Base-by-base conservation (phyloP, 1,284 basidiomycete species). In the Boletus smithii region DNA sequence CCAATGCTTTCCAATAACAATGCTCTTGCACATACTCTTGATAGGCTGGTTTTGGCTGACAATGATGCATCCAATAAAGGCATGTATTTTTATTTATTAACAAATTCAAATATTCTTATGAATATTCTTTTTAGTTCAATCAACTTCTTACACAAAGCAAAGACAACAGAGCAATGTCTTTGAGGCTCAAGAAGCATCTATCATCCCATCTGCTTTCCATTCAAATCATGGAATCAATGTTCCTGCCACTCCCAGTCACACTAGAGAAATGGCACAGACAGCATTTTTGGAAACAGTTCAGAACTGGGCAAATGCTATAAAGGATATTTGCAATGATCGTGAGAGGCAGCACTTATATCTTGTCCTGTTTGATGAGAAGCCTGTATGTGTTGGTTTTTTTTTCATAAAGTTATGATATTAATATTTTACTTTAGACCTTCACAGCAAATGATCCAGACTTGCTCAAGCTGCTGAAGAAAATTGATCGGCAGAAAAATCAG, bases 401-500 rank as follows among this genome's bases (percentile, higher is more conserved):
- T 3, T 2, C 2, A n/a, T 9, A 0, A 23, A 6, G 5, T 9
- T 0, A 11, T 20, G 11, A 22, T 13, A 26, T 5, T 59, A 2
- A 63, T 6, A 23, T 24, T 41, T 6, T 3, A 18, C 2, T 29
- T 36, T 16, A 64, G 62, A 30, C 14, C 1, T 20, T 23, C 1
- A 16, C 9, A 22, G 3, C 5, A 33, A 18, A 36, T 26, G 17
- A 20, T 16, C 30, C 50, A 35, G 30, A 46, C 16, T 23, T 64
- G 38, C 46, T 66, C 6, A 9, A 39, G 1, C 5, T 67, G 0
- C n/a, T 68, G n/a, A 42, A 37, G 29, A 40, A 64, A 1, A 62
- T 64, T 22, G 46, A 64, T 8, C 33, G 44, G 8, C 8, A 49
- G 5, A 67, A 60, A 33, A 40, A 66, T 31, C 18, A 35, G 27